phyloP scores from a whole-genome alignment of 176 grass and related monocot species.

The Musa beccarii region DNA sequence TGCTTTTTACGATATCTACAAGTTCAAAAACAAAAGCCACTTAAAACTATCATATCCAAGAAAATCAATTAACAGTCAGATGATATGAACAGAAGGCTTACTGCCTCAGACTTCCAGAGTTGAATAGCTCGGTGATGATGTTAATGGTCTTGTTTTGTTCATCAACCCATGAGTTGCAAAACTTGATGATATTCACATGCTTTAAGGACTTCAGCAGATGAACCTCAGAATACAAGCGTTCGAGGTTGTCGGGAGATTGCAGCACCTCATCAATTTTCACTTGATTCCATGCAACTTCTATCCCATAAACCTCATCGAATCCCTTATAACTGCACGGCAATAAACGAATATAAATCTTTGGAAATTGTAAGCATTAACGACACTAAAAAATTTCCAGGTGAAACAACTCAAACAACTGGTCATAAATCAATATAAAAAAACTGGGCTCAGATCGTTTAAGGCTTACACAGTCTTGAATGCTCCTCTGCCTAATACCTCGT shows the following conservation, averaged over 20 bases:
- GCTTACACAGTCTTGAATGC: constrained; percentile 89
- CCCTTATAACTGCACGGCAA: constrained; percentile 59
- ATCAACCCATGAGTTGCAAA: constrained; percentile 77
- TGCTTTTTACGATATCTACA: constrained; percentile 70
- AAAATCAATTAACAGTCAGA: background rate
- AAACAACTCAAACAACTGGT: no score
- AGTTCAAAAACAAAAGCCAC: constrained; percentile 7
- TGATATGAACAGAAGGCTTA: constrained; percentile 30
- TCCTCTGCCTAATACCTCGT: constrained; percentile 75
- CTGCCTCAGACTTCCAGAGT: constrained; percentile 63
- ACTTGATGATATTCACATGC: constrained; percentile 78
- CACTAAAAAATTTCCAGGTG: no score
- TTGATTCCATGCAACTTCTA: constrained; percentile 93
- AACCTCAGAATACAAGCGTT: constrained; percentile 69
- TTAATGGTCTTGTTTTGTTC: constrained; percentile 61
- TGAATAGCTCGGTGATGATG: constrained; percentile 85
- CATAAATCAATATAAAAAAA: no score
- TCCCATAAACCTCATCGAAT: constrained; percentile 84
- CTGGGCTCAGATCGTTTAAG: constrained; percentile 5
- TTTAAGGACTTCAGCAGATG: constrained; percentile 74
- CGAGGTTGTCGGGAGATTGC: constrained; percentile 52
- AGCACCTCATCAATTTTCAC: constrained; percentile 61
- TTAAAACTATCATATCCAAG: constrained; percentile 10
- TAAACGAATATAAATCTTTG: constrained; percentile 16
- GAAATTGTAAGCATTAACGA: no score